Evolutionary conservation across 345 rosid species (phyloP).

Genomic region (Populus euphratica): DNA sequence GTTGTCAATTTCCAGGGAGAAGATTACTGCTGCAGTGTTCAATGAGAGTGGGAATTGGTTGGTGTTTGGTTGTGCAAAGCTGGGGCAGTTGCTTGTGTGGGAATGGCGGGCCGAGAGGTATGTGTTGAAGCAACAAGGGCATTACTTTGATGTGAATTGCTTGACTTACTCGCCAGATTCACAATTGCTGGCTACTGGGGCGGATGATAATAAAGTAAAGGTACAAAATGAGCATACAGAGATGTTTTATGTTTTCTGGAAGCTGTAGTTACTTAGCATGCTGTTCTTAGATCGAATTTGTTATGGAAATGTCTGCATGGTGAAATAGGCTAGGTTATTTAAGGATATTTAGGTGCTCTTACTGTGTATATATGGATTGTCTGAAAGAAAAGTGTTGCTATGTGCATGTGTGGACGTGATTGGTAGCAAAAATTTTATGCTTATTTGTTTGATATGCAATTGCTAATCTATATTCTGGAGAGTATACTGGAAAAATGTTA

Average conservation of each 20-base stretch:
- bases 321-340: not conserved
- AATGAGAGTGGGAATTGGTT: slow-evolving; percentile 93
- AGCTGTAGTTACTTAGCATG: not conserved
- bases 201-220: slow-evolving; percentile 98
- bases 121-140: slow-evolving; percentile 97
- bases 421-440: not conserved
- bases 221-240: slow-evolving; percentile 28
- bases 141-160: slow-evolving; percentile 87
- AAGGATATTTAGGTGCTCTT: not conserved
- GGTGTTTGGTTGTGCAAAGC: slow-evolving; percentile 88
- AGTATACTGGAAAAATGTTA: not conserved
- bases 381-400: not conserved
- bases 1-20: slow-evolving; percentile 79
- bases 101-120: slow-evolving; percentile 96
- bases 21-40: slow-evolving; percentile 77
- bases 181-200: slow-evolving; percentile 90
- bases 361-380: not conserved
- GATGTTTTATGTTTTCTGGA: not conserved
- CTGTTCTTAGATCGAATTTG: not conserved
- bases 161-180: slow-evolving; percentile 90
- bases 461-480: not conserved
- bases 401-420: not conserved
- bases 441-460: not conserved
- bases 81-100: slow-evolving; percentile 95
- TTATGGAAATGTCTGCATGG: not conserved